Conservation (phyloP, 2,329 filamentous ascomycete species). For the Cercospora sp. region DNA sequence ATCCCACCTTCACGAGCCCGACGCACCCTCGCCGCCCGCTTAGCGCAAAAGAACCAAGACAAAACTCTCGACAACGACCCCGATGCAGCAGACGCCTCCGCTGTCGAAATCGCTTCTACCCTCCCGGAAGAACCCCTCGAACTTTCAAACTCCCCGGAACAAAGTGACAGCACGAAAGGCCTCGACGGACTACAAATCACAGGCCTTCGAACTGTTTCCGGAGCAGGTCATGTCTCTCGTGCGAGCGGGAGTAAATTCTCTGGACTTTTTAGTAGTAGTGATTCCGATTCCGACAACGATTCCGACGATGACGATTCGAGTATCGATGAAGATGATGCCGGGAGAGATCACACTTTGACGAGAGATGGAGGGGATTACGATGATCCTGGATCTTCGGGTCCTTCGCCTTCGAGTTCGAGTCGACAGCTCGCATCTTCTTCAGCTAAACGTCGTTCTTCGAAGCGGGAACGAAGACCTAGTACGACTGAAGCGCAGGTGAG, state of each 20-base stretch:
- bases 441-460: conserved; percentile 19
- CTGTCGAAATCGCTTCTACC: conserved; percentile 35
- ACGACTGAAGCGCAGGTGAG: conserved; percentile 41
- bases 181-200: conserved; percentile 32
- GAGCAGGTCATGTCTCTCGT: conserved; percentile 13
- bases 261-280: conserved; percentile 35
- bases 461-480: conserved; percentile 26
- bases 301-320: conserved; percentile 47
- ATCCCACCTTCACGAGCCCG: conserved; percentile 83
- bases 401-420: background rate
- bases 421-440: background rate
- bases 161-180: conserved; percentile 9
- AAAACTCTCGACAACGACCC: conserved; percentile 37
- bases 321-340: conserved; percentile 32
- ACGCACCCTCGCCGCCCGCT: conserved; percentile 82
- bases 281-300: conserved; percentile 41
- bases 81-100: conserved; percentile 37
- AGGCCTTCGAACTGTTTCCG: conserved; percentile 28
- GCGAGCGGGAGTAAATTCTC: conserved; percentile 29
- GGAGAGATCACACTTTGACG: conserved; percentile 41
- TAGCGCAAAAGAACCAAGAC: conserved; percentile 56
- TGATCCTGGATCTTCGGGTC: conserved; percentile 40
- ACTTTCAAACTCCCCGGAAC: conserved; percentile 1
- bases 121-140: conserved; percentile 35
- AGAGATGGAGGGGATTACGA: conserved; percentile 49